Evolutionary conservation across 2,329 filamentous ascomycete genomes (phyloP), one percentile per base, ranked within the genome.

Genomic region (Arthroderma uncinatum): DNA sequence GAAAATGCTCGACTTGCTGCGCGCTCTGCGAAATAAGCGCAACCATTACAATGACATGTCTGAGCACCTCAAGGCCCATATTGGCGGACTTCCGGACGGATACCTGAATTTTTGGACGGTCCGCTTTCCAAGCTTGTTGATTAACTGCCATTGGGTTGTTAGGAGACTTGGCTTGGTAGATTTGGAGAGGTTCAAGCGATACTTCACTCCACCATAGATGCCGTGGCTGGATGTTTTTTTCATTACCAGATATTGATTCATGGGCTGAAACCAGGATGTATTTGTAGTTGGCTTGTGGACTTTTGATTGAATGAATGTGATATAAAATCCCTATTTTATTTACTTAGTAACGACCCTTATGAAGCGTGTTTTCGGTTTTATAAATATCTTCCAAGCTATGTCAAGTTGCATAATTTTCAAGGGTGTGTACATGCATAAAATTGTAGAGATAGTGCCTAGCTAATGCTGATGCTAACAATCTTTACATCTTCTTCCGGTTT

Each of bases 21-120:
- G 93, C 1, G 93, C 92, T 1, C 76, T 98, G 57, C 80, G 93
- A 23, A 98, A 98, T 73, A 98, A 98, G 80, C 88, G 87, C 65
- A 95, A 97, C 62, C 93, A 98, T 68, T 98, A 96, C 69, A 91
- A 95, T 67, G 93, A 98, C 70, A 92, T 98, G 88, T 81, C 87
- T 5, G 87, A 91, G 12, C 75, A 82, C 53, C 80, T 95, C 61
- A 92, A 85, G 72, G 76, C 77, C 53, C 78, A 79, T 64, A 87
- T 95, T 0, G 90, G 89, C 0, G 74, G 83, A 7, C 68, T 92
- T 59, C 86, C 89, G 0, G 84, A 89, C 12, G 89, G 88, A 0
- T 96, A 95, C 67, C 74, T 95, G 47, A 78, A 78, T 9, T 95
- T 94, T 67, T 96, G 90, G 88, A 87, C 86, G 0, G 76, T 81